A percentile compares a stretch with the other conserved stretches of the same genome.
phyloP scores from a whole-genome alignment of 2,329 filamentous ascomycete species.

The Drechslerella stenobrocha region DNA sequence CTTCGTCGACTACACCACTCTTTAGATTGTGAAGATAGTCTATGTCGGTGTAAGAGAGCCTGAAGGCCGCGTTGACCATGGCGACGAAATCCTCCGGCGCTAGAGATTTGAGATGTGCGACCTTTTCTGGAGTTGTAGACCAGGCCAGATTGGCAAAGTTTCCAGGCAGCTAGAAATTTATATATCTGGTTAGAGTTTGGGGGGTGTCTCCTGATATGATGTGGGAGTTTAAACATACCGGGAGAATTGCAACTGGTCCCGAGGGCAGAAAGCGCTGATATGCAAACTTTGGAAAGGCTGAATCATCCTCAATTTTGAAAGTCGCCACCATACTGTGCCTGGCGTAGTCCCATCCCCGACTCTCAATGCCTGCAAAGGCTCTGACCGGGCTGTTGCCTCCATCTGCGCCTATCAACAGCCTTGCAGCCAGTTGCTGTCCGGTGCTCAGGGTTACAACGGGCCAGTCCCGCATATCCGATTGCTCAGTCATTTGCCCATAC shows the following conservation, averaged over 20 bases:
- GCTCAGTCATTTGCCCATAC: constrained; percentile 69
- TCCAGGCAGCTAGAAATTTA: constrained; percentile 65
- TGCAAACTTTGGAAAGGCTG: constrained; percentile 69
- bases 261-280: constrained; percentile 95
- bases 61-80: constrained; percentile 92
- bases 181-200: not conserved
- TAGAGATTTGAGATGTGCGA: constrained; percentile 76
- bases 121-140: constrained; percentile 84
- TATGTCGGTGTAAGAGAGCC: constrained; percentile 76
- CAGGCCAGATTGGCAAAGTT: constrained; percentile 85
- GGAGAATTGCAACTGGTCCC: constrained; percentile 87
- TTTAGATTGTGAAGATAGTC: constrained; percentile 73
- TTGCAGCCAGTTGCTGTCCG: constrained; percentile 71
- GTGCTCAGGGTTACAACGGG: constrained; percentile 75
- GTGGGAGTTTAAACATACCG: constrained; percentile 55
- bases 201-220: too few relatives aligned
- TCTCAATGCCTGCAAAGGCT: constrained; percentile 81
- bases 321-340: constrained; percentile 91
- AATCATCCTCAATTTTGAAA: constrained; percentile 69
- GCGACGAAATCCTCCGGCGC: constrained; percentile 73
- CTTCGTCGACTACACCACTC: constrained; percentile 69
- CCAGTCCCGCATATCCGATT: constrained; percentile 80
- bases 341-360: constrained; percentile 89
- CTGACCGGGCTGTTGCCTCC: constrained; percentile 93
- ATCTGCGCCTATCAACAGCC: constrained; percentile 88